These are phyloP conservation scores for Nitzschia sp. DNA, from an alignment of 108 stramenopile species.

Conservation along the genomic window DNA sequence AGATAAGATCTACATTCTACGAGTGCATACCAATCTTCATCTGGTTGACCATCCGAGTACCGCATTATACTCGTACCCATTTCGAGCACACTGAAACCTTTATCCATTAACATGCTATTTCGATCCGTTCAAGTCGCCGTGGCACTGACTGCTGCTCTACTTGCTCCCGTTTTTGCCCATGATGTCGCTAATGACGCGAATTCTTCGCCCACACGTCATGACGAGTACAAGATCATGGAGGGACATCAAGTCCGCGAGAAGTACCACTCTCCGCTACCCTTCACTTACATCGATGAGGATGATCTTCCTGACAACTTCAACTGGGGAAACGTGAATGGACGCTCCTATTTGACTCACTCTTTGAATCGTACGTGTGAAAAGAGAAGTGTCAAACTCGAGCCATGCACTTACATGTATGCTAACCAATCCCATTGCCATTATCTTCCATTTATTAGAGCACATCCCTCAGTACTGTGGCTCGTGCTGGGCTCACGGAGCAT, in stretches of 20 bases:
- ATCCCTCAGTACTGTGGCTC: conserved; percentile 80
- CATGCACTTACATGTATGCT: background rate
- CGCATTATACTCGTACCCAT: no score
- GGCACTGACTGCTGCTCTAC: background rate
- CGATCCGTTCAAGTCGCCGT: background rate
- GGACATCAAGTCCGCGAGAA: conserved; percentile 38
- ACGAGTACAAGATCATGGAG: conserved; percentile 37
- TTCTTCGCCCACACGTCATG: conserved; percentile 13
- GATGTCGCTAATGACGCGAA: background rate
- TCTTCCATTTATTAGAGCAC: no score
- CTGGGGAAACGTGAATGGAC: conserved; percentile 88
- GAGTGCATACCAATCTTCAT: no score
- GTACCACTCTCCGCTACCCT: conserved; percentile 49
- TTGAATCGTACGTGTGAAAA: no score
- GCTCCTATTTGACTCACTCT: conserved; percentile 75
- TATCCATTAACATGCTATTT: background rate
- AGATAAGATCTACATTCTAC: no score
- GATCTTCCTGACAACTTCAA: conserved; percentile 66
- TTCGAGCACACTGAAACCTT: background rate
- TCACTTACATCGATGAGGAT: conserved; percentile 49
- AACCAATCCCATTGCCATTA: background rate
- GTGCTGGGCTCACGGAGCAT: conserved; percentile 92
- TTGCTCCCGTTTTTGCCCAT: background rate
- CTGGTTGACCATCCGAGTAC: no score
- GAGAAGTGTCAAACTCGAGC: no score